phyloP scores from a whole-genome alignment of 2,329 filamentous ascomycete genomes.

The Pseudocercospora fijiensis region DNA sequence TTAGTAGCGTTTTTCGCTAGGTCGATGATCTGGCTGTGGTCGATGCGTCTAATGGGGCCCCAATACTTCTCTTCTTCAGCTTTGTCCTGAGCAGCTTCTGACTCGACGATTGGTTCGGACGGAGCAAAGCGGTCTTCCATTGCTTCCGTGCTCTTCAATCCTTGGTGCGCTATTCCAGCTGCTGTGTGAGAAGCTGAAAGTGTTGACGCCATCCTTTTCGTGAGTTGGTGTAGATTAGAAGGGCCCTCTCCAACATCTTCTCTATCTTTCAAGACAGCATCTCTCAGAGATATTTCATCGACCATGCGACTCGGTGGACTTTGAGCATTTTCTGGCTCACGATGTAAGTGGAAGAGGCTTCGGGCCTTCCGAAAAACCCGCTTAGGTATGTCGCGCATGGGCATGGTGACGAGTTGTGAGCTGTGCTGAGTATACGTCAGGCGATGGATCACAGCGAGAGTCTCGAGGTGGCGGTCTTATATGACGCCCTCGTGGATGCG shows the following conservation, averaged over 20 bases:
- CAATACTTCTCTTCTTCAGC: slow-evolving; percentile 15
- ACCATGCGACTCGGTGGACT: neutral
- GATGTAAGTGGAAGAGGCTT: neutral
- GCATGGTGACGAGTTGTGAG: neutral
- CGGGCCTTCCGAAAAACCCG: neutral
- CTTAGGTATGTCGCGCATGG: neutral
- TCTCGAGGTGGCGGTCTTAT: neutral
- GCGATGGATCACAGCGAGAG: neutral
- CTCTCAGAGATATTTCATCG: neutral
- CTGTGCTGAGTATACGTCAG: neutral
- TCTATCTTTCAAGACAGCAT: neutral
- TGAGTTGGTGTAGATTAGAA: neutral
- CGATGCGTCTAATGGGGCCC: slow-evolving; percentile 17
- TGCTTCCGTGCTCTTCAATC: neutral
- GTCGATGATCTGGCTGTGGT: slow-evolving; percentile 10
- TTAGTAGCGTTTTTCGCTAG: slow-evolving; percentile 6
- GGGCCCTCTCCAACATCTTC: neutral
- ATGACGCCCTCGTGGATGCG: neutral
- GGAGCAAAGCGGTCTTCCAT: neutral
- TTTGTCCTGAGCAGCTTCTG: neutral
- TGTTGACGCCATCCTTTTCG: neutral
- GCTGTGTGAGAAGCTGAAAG: neutral
- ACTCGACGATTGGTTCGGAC: neutral
- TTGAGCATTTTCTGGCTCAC: neutral
- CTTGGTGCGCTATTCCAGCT: neutral